A percentile compares a stretch with the other conserved stretches of the same genome.
Conservation (phyloP, 1,139 yeast species). For the Saccharomyces hybrid region DNA sequence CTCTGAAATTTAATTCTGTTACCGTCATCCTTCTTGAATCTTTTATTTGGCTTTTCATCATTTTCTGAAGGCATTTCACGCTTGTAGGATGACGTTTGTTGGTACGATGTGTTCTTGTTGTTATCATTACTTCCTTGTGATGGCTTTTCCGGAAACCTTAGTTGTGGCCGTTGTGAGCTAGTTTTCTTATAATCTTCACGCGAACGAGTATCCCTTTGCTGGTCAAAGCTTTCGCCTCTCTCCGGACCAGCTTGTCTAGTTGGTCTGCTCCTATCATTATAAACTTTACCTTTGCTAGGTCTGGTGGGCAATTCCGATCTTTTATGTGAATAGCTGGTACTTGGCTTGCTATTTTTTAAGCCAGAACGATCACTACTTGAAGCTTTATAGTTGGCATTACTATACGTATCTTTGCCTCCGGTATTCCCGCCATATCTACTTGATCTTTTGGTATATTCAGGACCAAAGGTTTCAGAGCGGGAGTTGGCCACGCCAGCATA, state of each 20-base stretch:
- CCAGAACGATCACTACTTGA: neutral
- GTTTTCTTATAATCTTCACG: neutral
- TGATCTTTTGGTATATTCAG: neutral
- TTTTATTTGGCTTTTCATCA: slow-evolving; percentile 6
- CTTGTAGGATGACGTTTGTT: neutral
- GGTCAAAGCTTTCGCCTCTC: neutral
- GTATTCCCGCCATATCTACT: neutral
- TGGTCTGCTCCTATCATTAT: neutral
- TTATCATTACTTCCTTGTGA: slow-evolving; percentile 2
- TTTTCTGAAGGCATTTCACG: slow-evolving; percentile 1
- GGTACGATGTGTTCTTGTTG: neutral
- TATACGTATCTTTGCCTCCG: neutral
- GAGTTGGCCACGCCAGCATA: neutral
- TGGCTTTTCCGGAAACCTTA: slow-evolving; percentile 5
- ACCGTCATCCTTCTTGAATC: slow-evolving; percentile 3
- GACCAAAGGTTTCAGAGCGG: neutral
- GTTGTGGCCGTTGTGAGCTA: slow-evolving; percentile 1
- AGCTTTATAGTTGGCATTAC: neutral
- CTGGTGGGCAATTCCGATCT: neutral
- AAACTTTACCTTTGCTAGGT: neutral
- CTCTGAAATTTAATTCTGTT: neutral
- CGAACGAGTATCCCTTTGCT: neutral
- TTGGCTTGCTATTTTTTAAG: neutral
- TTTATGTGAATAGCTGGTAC: neutral
- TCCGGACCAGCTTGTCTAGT: neutral